Base-by-base conservation (phyloP, 2,329 filamentous ascomycete species). In the Falciphora oryzae region DNA sequence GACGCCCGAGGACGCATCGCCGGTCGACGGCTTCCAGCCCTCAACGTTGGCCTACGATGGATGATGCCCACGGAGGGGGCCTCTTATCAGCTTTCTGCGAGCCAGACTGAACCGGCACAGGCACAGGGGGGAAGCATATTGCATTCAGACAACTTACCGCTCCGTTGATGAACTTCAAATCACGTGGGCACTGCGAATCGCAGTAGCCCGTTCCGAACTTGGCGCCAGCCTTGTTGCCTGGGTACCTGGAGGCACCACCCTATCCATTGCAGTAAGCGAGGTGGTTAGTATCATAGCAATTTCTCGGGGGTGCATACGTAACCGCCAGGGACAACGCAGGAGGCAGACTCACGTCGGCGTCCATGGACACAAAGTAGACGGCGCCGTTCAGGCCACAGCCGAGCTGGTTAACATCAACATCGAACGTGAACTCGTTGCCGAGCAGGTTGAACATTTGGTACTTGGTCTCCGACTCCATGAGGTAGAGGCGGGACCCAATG, bases 381-480 rank as follows among this genome's bases (percentile, higher is more conserved):
- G 89, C 89, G 64, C 88, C 89, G 75, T 92, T 91, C 66, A 63
- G 56, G 11, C 62, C 62, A 13, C 62, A 63, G 66, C 84, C 83
- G 27, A 90, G 78, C 69, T 83, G 82, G 57, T 87, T 89, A 59
- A 89, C 84, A 72, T 91, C 89, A 31, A 90, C 88, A 64, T 90
- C 88, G 67, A 91, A 90, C 64, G 86, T 88, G 76, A 91, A 87
- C 75, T 91, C 89, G 71, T 88, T 82, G 75, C 85, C 86, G 64
- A 86, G 79, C 65, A 90, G 79, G 66, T 85, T 81, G 77, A 90
- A 87, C 72, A 83, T 81, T 77, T 89, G 77, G 75, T 91, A 91
- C 66, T 82, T 83, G 69, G 78, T 79, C 59, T 87, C 83, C 63
- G 80, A 77, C 69, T 83, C 81, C 78, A 91, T 83, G 67, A 91